Base-by-base conservation (phyloP, 2,329 filamentous ascomycete species). In the Ceratocystis huliohia region DNA sequence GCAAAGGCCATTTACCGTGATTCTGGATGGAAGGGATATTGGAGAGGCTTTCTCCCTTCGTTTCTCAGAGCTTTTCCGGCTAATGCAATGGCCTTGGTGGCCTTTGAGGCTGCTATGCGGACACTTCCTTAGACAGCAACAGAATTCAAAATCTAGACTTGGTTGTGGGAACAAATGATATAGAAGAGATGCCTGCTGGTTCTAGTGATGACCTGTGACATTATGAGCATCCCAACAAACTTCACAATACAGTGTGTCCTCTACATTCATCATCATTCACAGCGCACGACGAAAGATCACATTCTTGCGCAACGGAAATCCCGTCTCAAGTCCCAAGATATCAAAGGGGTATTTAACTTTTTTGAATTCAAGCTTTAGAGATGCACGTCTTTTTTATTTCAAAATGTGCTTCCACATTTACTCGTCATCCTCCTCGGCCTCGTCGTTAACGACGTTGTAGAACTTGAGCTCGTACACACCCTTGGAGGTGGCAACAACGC, bases 381-480 rank as follows among this genome's bases (percentile, higher is more conserved):
- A 62, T 65, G 64, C 64, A 61, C 62, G 64, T 61, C 48, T 59
- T 61, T 65, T 48, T 20, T 61, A 30, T 45, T 66, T 48, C 5
- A 59, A 59, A 30, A 37, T 25, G 56, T 56, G 44, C 53, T 25
- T 22, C 30, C 61, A 66, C 74, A 74, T 86, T 85, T 96, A 99
- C 80, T 99, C 94, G 77, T 99, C 94, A 78, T 99, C 94, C 77
- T 99, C 94, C 73, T 97, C 94, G 74, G 85, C 92, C 78, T 92
- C 93, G 79, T 99, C 94, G 81, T 96, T 94, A 76, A 96, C 93
- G 77, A 99, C 92, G 85, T 99, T 99, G 91, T 96, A 99, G 92
- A 99, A 99, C 84, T 96, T 92, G 81, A 99, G 88, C 85, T 96
- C 92, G 84, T 99, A 99, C 72, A 96, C 92, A 78, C 94, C 93